These are phyloP conservation scores for Pythium insidiosum DNA, from an alignment of 352 stramenopile species.

Conservation along the genomic window DNA sequence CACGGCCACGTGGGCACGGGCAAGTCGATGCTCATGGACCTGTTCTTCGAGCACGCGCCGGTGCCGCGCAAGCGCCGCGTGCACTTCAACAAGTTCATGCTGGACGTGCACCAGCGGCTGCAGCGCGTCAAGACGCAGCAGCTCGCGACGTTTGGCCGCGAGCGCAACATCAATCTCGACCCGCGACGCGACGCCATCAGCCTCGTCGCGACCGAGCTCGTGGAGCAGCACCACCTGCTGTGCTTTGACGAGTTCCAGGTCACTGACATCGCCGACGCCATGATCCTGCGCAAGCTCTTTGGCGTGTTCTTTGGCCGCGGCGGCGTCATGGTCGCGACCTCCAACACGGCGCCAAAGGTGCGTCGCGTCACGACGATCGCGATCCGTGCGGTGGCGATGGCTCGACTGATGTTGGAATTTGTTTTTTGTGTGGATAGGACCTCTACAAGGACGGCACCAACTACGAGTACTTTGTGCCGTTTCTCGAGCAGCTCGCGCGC, in stretches of 20 bases:
- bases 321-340: constrained; percentile 94
- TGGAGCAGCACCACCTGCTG: constrained; percentile 85
- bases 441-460: constrained; percentile 96
- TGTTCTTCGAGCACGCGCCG: constrained; percentile 80
- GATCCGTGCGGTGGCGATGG: too few species aligned
- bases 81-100: constrained; percentile 98
- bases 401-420: too few species aligned
- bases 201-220: constrained; percentile 81
- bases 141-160: constrained; percentile 63
- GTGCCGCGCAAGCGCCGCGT: constrained; percentile 82
- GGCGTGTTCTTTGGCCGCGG: constrained; percentile 82
- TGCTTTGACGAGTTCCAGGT: constrained; percentile 99
- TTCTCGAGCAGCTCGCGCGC: constrained; percentile 89
- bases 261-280: constrained; percentile 94
- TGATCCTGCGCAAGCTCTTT: constrained; percentile 96
- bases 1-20: constrained; percentile 92
- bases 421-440: constrained; percentile 36
- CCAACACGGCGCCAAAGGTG: constrained; percentile 83
- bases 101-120: constrained; percentile 92
- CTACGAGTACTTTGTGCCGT: constrained; percentile 95
- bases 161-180: constrained; percentile 82
- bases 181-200: constrained; percentile 60
- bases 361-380: background rate
- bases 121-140: constrained; percentile 87
- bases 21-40: constrained; percentile 96